Base-by-base conservation (phyloP, 257 asterid species). In the Thymus mandschuricus region DNA sequence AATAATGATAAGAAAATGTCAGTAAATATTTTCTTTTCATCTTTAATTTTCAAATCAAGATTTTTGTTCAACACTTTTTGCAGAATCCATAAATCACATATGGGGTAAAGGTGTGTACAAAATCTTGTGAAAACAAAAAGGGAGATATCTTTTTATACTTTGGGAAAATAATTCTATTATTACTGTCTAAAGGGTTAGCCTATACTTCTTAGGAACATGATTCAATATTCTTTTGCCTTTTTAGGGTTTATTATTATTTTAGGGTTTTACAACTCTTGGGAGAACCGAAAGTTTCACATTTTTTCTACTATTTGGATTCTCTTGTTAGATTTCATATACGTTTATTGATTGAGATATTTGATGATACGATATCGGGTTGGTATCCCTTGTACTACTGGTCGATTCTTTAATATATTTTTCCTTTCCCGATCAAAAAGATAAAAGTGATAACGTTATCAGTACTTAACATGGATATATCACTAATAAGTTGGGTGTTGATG, bases 61-160 rank as follows among this genome's bases (percentile, higher is more conserved):
- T 11, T 8, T 41, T 46, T 21, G 21, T 21, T 21, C 21, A 21
- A 21, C 56, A 66, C 80, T 79, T 79, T 79, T 74, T 75, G 80
- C 75, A 71, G 81, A 75, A 72, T 79, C 72, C 51, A 62, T 29
- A 74, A 29, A 40, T 71, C 77, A 73, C 21, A 2, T 45, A 56
- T 66, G 64, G 72, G 69, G 64, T 60, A 76, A 79, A 78, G 80
- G 68, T 76, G 77, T 79, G 66, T 33, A 68, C 58, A 64, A 84
- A 76, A 84, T 81, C 86, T 74, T 81, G 43, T 64, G 56, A 74
- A 79, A 67, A 72, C 81, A 75, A 55, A 79, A 81, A 79, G 86
- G 63, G 45, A 41, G 83, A 81, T 75, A 76, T 77, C 79, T 79
- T 78, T 35, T 80, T 73, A 44, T 77, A 57, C 74, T 74, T 76